Base-by-base conservation (phyloP, 352 stramenopile genomes). In the Phytophthora citricola region DNA sequence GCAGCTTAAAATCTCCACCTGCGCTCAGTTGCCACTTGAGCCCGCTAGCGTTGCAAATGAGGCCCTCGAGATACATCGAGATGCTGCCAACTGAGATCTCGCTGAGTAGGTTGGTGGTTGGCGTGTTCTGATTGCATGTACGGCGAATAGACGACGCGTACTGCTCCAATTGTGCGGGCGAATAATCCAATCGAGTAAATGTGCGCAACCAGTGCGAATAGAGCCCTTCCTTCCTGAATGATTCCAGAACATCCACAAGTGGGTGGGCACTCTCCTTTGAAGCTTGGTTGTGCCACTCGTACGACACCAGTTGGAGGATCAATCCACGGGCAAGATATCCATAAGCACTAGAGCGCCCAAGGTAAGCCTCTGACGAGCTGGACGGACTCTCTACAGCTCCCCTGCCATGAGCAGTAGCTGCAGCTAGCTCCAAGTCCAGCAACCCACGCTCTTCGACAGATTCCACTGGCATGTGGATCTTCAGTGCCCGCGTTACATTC, bases 161-260 rank as follows among this genome's bases (percentile, higher is more conserved):
- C 24, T 71, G 48, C 36, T 69, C 56, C 31, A 79, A 39, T 45
- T 73, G 66, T 29, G 50, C 43, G 7, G 66, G 63, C 7, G 71
- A 77, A 63, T 90, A 90, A 39, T 90, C 79, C 12, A 92, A 62
- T 5, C 78, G 67, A 26, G 83, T 89, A 43, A 90, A 90, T 0
- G 83, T 84, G 8, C 81, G 78, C 27, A 90, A 49, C 83, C 83
- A 92, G 51, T 92, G 79, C 9, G 81, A 78, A 61, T 85, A 92
- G 1, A 90, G 62, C 5, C 79, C 81, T 52, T 92, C 79, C 39
- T 80, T 76, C 14, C 81, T 68, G 56, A 90, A 90, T 7, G 75
- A 73, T 17, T 92, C 79, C 15, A 92, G 54, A 7, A 90, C 81
- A 2, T 71, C 45, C 6, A 73, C 48, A 8, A 92, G 55, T 15